phyloP scores from a whole-genome alignment of 2,329 filamentous ascomycete species.

The Hymenoscyphus occultus region DNA sequence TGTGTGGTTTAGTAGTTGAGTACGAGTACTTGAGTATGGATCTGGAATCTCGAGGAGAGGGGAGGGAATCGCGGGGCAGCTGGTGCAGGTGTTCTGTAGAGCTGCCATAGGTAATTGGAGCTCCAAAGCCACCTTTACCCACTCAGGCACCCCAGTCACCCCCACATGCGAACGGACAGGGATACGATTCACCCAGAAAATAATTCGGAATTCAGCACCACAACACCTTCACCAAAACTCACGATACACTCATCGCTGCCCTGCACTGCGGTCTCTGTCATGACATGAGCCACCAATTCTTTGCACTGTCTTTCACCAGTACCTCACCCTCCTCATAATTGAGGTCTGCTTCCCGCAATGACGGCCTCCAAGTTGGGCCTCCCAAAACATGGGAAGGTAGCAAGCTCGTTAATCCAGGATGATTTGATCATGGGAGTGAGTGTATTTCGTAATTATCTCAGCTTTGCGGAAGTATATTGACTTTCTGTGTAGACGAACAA shows the following conservation, averaged over 20 bases:
- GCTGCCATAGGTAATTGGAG: not conserved
- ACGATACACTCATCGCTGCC: not conserved
- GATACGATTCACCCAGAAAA: not conserved
- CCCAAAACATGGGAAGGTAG: not conserved
- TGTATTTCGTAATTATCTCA: not conserved
- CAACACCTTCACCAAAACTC: not conserved
- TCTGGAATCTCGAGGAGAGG: too few relatives aligned
- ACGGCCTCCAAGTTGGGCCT: not conserved
- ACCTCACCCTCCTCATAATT: too few relatives aligned
- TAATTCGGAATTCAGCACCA: not conserved
- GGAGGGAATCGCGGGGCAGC: not conserved
- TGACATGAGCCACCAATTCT: not conserved
- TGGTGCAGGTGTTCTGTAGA: not conserved
- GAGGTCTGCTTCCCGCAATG: not conserved
- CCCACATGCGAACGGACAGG: too few relatives aligned
- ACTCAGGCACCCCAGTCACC: too few relatives aligned
- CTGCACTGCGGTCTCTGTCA: not conserved
- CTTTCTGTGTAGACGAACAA: conserved; percentile 68
- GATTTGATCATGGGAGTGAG: conserved; percentile 40
- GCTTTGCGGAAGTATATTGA: not conserved
- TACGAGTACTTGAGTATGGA: too few relatives aligned
- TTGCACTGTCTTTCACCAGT: not conserved
- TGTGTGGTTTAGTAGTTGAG: not conserved
- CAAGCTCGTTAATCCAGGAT: conserved; percentile 40
- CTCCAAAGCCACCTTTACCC: too few relatives aligned